These are phyloP conservation scores for Neltuma alba DNA, from an alignment of 306 rosid species.

Conservation along the genomic window DNA sequence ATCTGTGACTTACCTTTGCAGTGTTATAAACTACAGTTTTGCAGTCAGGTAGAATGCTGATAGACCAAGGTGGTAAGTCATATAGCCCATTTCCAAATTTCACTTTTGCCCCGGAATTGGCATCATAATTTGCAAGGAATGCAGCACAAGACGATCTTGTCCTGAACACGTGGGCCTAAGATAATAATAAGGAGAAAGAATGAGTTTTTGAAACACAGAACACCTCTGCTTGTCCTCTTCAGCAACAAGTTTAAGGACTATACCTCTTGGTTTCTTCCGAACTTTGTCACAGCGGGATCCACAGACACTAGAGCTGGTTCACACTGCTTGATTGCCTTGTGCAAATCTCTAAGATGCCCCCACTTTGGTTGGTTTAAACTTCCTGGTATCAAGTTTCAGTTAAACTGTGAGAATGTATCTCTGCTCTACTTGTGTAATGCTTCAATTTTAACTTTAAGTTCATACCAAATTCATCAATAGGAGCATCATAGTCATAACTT, in stretches of 20 bases:
- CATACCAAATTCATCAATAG: conserved; percentile 90
- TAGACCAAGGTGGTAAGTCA: conserved; percentile 84
- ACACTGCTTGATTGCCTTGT: conserved; percentile 63
- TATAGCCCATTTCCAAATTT: conserved; percentile 62
- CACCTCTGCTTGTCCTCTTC: conserved; percentile 4
- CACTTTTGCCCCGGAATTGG: conserved; percentile 50
- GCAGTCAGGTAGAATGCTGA: conserved; percentile 90
- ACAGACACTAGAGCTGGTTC: conserved; percentile 70
- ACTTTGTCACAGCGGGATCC: conserved; percentile 55
- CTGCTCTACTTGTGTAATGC: conserved; percentile 18
- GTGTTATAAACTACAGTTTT: conserved; percentile 73
- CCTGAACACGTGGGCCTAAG: conserved; percentile 68
- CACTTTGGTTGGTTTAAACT: conserved; percentile 66
- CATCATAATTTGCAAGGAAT: conserved; percentile 76
- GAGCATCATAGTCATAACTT: conserved; percentile 97
- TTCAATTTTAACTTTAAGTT: conserved; percentile 14
- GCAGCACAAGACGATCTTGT: conserved; percentile 73
- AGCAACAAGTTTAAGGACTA: conserved; percentile 27
- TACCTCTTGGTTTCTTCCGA: conserved; percentile 78
- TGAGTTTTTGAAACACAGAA: conserved; percentile 15
- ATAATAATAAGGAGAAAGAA: conserved; percentile 36
- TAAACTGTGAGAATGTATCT: neutral
- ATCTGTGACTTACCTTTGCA: conserved; percentile 66
- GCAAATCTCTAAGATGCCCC: conserved; percentile 78
- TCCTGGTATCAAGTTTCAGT: conserved; percentile 47